Conservation (phyloP, 2,329 filamentous ascomycete species). For the Penicillium sp. region DNA sequence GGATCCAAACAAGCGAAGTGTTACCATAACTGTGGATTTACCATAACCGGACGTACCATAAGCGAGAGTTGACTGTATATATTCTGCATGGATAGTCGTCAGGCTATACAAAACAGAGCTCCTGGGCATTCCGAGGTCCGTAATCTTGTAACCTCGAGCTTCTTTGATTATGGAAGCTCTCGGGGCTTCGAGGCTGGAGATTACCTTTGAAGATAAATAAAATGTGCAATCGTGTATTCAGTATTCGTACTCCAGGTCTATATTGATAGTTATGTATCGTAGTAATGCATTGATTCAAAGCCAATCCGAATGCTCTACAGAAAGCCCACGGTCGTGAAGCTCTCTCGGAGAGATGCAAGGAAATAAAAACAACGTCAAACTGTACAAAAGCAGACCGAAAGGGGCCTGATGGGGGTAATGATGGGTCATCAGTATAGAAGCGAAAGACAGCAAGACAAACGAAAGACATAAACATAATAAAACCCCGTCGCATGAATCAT, state of each 20-base stretch:
- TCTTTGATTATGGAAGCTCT: too few species aligned
- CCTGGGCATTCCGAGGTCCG: too few species aligned
- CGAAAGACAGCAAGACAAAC: constrained; percentile 13
- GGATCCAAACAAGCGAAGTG: too few species aligned
- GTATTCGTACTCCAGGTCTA: neutral
- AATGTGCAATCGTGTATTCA: neutral
- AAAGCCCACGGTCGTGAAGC: constrained; percentile 11
- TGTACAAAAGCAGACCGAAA: constrained; percentile 19
- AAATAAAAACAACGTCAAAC: constrained; percentile 18
- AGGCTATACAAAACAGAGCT: too few species aligned
- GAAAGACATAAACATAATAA: constrained; percentile 18
- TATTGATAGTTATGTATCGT: neutral
- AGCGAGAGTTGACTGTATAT: too few species aligned
- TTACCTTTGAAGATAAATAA: neutral
- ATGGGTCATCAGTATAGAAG: constrained; percentile 23
- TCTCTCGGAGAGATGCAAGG: constrained; percentile 23
- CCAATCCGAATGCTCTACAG: constrained; percentile 21
- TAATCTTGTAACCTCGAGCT: too few species aligned
- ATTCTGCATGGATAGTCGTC: too few species aligned
- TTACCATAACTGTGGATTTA: too few species aligned
- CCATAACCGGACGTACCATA: too few species aligned
- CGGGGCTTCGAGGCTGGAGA: neutral
- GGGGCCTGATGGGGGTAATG: constrained; percentile 10
- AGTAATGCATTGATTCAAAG: constrained; percentile 9
- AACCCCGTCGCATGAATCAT: constrained; percentile 18